These are phyloP conservation scores for Irpex lacteus DNA, from an alignment of 1,284 basidiomycete species.

Conservation along the genomic window DNA sequence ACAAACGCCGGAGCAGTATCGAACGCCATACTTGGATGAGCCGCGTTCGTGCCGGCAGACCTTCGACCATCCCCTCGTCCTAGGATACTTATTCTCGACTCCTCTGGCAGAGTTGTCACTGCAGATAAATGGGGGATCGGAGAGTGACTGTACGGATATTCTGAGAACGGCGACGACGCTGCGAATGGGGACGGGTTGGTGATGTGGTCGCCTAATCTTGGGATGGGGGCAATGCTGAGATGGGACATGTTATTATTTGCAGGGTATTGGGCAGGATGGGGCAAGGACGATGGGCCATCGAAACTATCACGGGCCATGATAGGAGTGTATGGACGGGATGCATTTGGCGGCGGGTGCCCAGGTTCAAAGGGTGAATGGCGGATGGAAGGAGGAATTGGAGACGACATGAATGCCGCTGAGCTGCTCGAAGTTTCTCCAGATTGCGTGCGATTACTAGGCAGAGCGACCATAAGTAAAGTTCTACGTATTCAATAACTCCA, in stretches of 20 bases:
- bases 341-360: background rate
- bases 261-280: conserved; percentile 1
- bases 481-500: background rate
- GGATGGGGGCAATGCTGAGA: background rate
- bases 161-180: conserved; percentile 4
- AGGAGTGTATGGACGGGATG: background rate
- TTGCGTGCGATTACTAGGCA: background rate
- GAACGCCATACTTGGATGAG: conserved; percentile 4
- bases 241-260: background rate
- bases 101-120: background rate
- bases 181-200: conserved; percentile 17
- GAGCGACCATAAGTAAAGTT: background rate
- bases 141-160: conserved; percentile 4
- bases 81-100: background rate
- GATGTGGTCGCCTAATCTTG: conserved; percentile 4
- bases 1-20: conserved; percentile 4
- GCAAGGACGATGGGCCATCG: background rate
- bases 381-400: background rate
- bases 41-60: background rate
- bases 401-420: background rate
- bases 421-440: background rate
- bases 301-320: background rate
- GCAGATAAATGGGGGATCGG: conserved; percentile 3
- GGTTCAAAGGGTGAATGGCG: background rate
- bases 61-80: background rate